Base-by-base conservation (phyloP, 352 stramenopile species). In the Aphanomyces stellatus region DNA sequence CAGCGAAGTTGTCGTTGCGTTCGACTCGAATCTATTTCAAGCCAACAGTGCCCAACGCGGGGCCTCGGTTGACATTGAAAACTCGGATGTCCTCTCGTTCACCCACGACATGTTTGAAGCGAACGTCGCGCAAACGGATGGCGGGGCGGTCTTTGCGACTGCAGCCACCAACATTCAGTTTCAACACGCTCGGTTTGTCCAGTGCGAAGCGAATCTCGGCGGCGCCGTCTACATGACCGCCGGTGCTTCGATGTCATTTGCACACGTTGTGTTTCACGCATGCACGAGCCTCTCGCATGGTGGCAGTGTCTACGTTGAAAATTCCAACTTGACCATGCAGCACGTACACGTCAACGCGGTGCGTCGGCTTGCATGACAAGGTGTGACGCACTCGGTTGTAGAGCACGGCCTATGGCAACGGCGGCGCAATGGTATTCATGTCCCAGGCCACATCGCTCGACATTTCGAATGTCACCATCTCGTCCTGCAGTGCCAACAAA, bases 191-290 rank as follows among this genome's bases (percentile, higher is more conserved):
- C n/a, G n/a, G n/a, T n/a, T n/a, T n/a, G n/a, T n/a, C n/a, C n/a
- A n/a, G n/a, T n/a, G n/a, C n/a, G n/a, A n/a, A n/a, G n/a, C n/a
- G n/a, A n/a, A n/a, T n/a, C n/a, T n/a, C 5, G 48, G 48, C n/a
- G 60, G 60, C 25, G 60, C 60, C 35, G n/a, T 67, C 11, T 67
- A 57, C 46, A n/a, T n/a, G n/a, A n/a, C n/a, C n/a, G n/a, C n/a
- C n/a, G n/a, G n/a, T n/a, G n/a, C n/a, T n/a, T n/a, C n/a, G n/a
- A n/a, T n/a, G n/a, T n/a, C n/a, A n/a, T n/a, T n/a, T n/a, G n/a
- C n/a, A n/a, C n/a, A n/a, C n/a, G n/a, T n/a, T n/a, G n/a, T n/a
- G n/a, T 19, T 31, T 24, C 6, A 46, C 19, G 25, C 10, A 57
- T 2, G 28, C n/a, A 11, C n/a, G 57, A n/a, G 4, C 6, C 2